These are phyloP conservation scores for Apophysomyces ossiformis DNA, from an alignment of 371 early-diverging fungal species.

Conservation along the genomic window DNA sequence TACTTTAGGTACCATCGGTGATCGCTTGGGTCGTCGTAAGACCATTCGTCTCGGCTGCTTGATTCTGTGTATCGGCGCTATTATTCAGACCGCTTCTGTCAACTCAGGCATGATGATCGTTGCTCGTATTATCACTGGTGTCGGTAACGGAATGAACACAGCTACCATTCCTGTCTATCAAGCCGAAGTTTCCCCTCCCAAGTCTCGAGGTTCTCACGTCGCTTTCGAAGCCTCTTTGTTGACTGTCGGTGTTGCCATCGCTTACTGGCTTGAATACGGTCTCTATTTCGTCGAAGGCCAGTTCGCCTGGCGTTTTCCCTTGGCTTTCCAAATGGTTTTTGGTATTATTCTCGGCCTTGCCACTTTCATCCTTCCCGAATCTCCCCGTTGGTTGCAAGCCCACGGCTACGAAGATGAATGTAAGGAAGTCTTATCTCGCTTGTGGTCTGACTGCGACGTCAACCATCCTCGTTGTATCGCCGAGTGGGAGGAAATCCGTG, in stretches of 20 bases:
- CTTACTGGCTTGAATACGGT: conserved; percentile 50
- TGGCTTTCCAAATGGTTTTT: conserved; percentile 50
- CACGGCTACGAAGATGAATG: conserved; percentile 47
- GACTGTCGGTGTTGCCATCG: conserved; percentile 42
- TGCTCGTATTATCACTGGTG: conserved; percentile 55
- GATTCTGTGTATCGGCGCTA: conserved; percentile 38
- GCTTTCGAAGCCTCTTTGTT: conserved; percentile 43
- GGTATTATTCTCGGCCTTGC: conserved; percentile 46
- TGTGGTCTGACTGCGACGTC: conserved; percentile 50
- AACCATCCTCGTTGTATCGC: conserved; percentile 51
- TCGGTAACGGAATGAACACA: conserved; percentile 54
- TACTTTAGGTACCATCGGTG: conserved; percentile 25
- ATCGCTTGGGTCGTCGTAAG: conserved; percentile 40
- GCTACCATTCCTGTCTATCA: conserved; percentile 56
- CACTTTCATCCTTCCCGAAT: conserved; percentile 55
- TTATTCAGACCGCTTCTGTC: conserved; percentile 39
- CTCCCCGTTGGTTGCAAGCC: conserved; percentile 64
- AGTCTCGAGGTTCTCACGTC: conserved; percentile 45
- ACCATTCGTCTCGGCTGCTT: conserved; percentile 40
- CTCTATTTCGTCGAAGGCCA: conserved; percentile 38
- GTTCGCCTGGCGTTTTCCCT: conserved; percentile 53
- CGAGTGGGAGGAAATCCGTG: conserved; percentile 52
- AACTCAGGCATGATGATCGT: conserved; percentile 41
- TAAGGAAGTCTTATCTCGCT: conserved; percentile 43
- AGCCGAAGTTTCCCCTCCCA: conserved; percentile 55